Base-by-base conservation (phyloP, 2,329 filamentous ascomycete species). In the Aspergillus sp. region DNA sequence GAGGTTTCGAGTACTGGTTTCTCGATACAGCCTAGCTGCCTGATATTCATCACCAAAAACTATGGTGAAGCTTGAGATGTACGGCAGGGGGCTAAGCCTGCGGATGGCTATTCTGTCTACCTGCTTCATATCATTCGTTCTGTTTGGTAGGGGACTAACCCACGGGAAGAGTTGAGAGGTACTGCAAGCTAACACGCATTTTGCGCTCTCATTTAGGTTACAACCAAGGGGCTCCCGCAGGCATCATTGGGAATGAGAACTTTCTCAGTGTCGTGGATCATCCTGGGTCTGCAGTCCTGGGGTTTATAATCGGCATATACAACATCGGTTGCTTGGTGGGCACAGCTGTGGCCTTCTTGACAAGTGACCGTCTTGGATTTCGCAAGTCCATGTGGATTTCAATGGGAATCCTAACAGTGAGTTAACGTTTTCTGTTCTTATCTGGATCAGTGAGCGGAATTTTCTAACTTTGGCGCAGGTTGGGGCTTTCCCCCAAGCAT, bases 151-250 rank as follows among this genome's bases (percentile, higher is more conserved):
- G 63, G 27, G 23, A 31, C 27, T 6, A 56, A 25, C 40, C 37
- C 46, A 40, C 15, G 15, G 11, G 9, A 33, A 51, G 8, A 21
- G 17, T 41, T 49, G 41, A 52, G 41, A 52, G 35, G 21, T 48
- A n/a, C 50, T 40, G 46, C 43, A 43, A 31, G 33, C 58, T 64
- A 44, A 62, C 56, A 23, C 43, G 40, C 25, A 44, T 11, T 54
- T 40, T 48, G 41, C 21, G 33, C 21, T 21, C n/a, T 33, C 39
- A 8, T 57, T 33, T 54, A 71, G 79, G 78, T 2, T 82, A 82
- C 45, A 80, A 82, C 31, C 79, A 82, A 62, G 79, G 79, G 43
- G 77, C 81, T 0, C 81, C 81, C 59, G 75, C 77, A 3, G 78
- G 78, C 11, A 78, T 82, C 15, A 70, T 82, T 9, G 73, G 77